Percentiles rank a stretch among this genome's conserved stretches.
These are phyloP conservation scores for Fusarium sp. DNA, from an alignment of 2,329 filamentous ascomycete genomes.

Conservation along the genomic window DNA sequence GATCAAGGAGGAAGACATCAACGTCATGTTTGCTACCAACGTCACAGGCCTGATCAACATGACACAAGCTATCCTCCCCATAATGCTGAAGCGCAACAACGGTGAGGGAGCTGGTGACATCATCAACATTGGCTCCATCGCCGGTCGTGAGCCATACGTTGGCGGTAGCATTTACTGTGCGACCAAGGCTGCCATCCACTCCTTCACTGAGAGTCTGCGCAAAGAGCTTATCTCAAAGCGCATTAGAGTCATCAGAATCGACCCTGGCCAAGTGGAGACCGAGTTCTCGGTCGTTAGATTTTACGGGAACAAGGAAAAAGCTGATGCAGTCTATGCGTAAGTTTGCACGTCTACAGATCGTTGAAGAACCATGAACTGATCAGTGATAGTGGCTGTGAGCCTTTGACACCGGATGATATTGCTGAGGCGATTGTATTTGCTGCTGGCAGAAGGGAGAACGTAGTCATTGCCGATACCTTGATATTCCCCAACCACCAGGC, in stretches of 20 bases:
- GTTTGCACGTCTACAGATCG: constrained; percentile 39
- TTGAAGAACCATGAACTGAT: neutral
- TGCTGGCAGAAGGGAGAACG: constrained; percentile 83
- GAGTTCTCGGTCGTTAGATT: constrained; percentile 91
- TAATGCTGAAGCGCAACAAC: constrained; percentile 78
- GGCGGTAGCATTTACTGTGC: constrained; percentile 92
- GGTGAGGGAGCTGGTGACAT: constrained; percentile 83
- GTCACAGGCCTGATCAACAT: constrained; percentile 95
- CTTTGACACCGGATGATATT: constrained; percentile 87
- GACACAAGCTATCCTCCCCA: constrained; percentile 87
- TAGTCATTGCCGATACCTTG: constrained; percentile 86
- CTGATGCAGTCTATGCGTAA: constrained; percentile 86
- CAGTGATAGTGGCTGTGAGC: constrained; percentile 70
- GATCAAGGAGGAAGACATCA: constrained; percentile 84
- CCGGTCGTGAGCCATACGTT: constrained; percentile 84
- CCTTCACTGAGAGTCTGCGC: constrained; percentile 82
- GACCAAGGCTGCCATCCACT: constrained; percentile 85
- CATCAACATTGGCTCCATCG: constrained; percentile 91
- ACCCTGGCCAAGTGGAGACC: constrained; percentile 94
- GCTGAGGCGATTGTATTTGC: constrained; percentile 90
- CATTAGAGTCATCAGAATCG: constrained; percentile 85
- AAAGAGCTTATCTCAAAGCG: constrained; percentile 82
- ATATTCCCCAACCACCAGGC: constrained; percentile 85
- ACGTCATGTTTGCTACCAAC: constrained; percentile 90
- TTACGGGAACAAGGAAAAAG: constrained; percentile 85